phyloP scores from a whole-genome alignment of 2,329 filamentous ascomycete species.

The Pseudogymnoascus pannorum region DNA sequence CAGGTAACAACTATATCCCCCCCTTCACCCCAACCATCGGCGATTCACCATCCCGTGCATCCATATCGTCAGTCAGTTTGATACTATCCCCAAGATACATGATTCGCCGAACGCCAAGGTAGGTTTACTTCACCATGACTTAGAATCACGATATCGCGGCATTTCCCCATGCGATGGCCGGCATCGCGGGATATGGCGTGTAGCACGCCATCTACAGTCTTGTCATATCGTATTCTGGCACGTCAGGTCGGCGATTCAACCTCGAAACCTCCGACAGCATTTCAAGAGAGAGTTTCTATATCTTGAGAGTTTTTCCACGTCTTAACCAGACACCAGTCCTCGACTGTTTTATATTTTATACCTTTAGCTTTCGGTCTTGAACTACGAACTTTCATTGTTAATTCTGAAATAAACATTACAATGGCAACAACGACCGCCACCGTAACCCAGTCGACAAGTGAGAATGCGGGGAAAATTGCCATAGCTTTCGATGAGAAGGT shows the following conservation, averaged over 20 bases:
- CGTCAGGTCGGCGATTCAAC: neutral
- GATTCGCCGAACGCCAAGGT: neutral
- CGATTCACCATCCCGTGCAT: constrained; percentile 4
- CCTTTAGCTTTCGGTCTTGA: neutral
- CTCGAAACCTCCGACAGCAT: neutral
- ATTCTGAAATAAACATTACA: neutral
- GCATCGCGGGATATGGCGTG: neutral
- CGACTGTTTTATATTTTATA: neutral
- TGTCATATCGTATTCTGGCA: neutral
- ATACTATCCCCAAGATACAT: neutral
- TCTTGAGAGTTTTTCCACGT: neutral
- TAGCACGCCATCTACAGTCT: neutral
- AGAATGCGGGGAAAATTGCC: neutral
- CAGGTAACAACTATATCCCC: too few species aligned
- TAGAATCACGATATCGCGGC: neutral
- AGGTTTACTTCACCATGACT: neutral
- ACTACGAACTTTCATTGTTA: neutral
- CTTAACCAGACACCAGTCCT: neutral
- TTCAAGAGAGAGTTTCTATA: neutral
- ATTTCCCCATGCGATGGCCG: neutral
- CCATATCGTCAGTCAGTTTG: constrained; percentile 1
- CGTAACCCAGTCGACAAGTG: neutral
- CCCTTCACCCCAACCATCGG: neutral
- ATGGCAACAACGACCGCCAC: neutral
- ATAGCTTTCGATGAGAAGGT: neutral